A percentile compares a stretch with the other conserved stretches of the same genome.
Conservation (phyloP, 768 basidiomycete genomes). For the Daedaleopsis nitida region DNA sequence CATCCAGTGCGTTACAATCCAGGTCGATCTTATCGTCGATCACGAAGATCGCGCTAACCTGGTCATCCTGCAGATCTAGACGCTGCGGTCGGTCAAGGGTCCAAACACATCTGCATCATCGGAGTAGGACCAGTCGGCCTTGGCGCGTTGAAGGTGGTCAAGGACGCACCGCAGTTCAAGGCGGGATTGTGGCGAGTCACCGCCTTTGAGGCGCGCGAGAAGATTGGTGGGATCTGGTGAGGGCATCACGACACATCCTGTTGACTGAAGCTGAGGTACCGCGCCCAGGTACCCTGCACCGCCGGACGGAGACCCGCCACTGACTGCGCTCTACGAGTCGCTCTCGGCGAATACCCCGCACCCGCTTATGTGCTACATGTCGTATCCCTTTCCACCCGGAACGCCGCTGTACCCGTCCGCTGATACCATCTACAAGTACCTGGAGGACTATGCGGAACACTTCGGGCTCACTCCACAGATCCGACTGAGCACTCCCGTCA, state of each 20-base stretch:
- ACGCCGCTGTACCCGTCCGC: constrained; percentile 73
- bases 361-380: constrained; percentile 70
- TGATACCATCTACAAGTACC: constrained; percentile 60
- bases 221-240: constrained; percentile 78
- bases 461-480: constrained; percentile 67
- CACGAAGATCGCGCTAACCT: background rate
- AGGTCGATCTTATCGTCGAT: background rate
- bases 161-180: constrained; percentile 59
- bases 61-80: background rate
- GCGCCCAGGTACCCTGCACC: constrained; percentile 54
- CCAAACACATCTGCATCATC: constrained; percentile 59
- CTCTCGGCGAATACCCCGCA: constrained; percentile 84
- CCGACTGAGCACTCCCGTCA: constrained; percentile 60
- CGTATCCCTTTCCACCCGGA: constrained; percentile 66
- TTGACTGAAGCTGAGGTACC: background rate
- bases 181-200: constrained; percentile 58
- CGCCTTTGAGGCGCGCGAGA: constrained; percentile 66
- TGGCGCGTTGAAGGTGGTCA: constrained; percentile 63
- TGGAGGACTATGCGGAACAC: constrained; percentile 62
- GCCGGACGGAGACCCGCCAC: constrained; percentile 52
- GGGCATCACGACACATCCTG: background rate
- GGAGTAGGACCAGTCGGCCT: constrained; percentile 80
- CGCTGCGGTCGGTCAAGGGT: background rate
- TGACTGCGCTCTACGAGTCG: constrained; percentile 76
- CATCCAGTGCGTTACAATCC: constrained; percentile 7